Evolutionary conservation across 2,329 filamentous ascomycete genomes (phyloP), one percentile per base, ranked within the genome.

Genomic region (Xylaria sp.): DNA sequence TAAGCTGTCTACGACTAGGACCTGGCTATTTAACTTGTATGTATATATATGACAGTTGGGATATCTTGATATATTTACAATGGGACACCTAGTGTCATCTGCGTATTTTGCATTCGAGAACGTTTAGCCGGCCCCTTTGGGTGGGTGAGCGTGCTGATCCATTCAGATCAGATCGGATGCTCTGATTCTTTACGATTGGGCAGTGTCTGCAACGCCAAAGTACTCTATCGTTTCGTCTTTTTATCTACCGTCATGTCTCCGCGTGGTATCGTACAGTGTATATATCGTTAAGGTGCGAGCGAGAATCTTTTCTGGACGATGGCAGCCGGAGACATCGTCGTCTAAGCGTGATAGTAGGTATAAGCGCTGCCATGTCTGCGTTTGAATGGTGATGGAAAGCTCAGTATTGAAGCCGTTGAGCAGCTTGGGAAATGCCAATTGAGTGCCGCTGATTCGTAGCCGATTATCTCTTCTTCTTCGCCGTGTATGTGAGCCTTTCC

Each of bases 401-500:
- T 19, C 17, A 15, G 46, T 11, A 31, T 4, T 31, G 5, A 9
- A 31, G 28, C 5, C 9, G 28, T 31, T 31, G 28, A 9, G 5
- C 28, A 31, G 28, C 4, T 31, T 31, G 9, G 4, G 28, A 9
- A 31, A 5, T 15, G 33, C 8, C n/a, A 7, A 9, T 56, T 19
- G 17, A 28, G 11, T 15, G 21, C 56, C 8, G 17, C n/a, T 9
- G 7, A 35, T 4, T n/a, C n/a, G 17, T 15, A n/a, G 7, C 14
- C 28, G 2, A 37, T 58, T 33, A 74, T 54, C 72, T 70, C 63
- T 67, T 76, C 67, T 79, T 87, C 71, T 89, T 86, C 77, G 83
- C 84, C 78, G 70, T 65, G 7, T 71, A 79, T n/a, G 77, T 94
- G 86, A 85, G 88, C 81, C 68, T 88, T 84, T 73, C 89, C 84